Evolutionary conservation across 164 flowering plant species (phyloP), one percentile per base, ranked within the genome.

Genomic region (Umbellularia californica): DNA sequence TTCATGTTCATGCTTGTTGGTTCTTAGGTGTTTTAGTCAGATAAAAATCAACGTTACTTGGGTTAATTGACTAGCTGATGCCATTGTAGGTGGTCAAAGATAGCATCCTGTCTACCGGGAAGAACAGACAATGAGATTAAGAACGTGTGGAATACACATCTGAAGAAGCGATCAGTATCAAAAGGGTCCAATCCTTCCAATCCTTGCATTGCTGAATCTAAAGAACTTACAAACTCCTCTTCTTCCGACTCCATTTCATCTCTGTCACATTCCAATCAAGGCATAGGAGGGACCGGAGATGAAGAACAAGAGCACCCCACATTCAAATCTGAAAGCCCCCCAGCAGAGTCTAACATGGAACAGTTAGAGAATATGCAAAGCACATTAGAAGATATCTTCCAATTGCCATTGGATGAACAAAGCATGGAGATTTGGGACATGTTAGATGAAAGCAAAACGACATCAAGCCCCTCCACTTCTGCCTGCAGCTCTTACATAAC

Each of bases 111-210:
- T 2, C 83, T 93, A 65, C 96, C 95, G 0, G 98, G 96, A 74
- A 86, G 98, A 79, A 93, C 98, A 0, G 96, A 93, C 64, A 91
- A 90, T 65, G 98, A 93, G 82, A 91, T 93, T 1, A 93, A 93
- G 75, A 93, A 93, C 76, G 84, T 87, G 2, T 93, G 98, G 95
- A 91, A 93, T 70, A 90, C 97, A 25, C 90, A 89, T 65, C 79
- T 93, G 82, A 93, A 93, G 85, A 93, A 89, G 78, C 76, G 79
- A 19, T 70, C 83, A 68, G 24, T 35, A 14, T 5, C 20, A 3
- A 80, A 72, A 70, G 73, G 41, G 41, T 55, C 28, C 50, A 28
- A 50, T 10, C 13, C 50, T 27, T 55, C 28, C 50, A 28, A 33
- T 10, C 13, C 69, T 28, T 28, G 41, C 47, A 28, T 19, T 25